A percentile compares a stretch with the other conserved stretches of the same genome.
Conservation (phyloP, 768 basidiomycete genomes). For the Lactifluus rugatus region DNA sequence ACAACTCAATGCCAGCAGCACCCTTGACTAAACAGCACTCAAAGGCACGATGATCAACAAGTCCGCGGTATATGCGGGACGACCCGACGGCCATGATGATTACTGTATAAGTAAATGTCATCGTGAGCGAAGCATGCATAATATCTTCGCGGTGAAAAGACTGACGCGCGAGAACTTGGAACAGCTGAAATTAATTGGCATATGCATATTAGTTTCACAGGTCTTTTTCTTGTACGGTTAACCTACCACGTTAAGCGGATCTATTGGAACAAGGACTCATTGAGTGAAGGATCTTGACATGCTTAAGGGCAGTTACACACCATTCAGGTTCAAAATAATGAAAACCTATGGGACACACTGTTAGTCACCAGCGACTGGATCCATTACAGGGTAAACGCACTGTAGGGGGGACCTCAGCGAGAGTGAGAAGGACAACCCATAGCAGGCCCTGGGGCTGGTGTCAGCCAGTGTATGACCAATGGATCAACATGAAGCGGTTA, state of each 20-base stretch:
- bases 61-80: conserved; percentile 12
- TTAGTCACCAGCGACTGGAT: background rate
- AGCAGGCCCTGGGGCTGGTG: background rate
- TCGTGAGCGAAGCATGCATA: background rate
- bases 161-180: conserved; percentile 8
- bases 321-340: conserved; percentile 12
- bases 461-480: background rate
- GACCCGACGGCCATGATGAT: background rate
- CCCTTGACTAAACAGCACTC: background rate
- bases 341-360: conserved; percentile 1
- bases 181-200: background rate
- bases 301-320: background rate
- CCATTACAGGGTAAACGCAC: background rate
- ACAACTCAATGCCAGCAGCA: background rate
- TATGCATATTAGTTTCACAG: background rate
- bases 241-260: conserved; percentile 14
- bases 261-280: background rate
- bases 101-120: background rate
- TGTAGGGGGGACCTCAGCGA: conserved; percentile 9
- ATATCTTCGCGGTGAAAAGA: background rate
- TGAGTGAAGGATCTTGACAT: background rate
- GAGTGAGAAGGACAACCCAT: conserved; percentile 5
- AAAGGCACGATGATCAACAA: background rate
- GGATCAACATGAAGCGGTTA: background rate
- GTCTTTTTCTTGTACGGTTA: background rate